phyloP scores from a whole-genome alignment of 495 filamentous ascomycete species.

The Xylaria nigripes region DNA sequence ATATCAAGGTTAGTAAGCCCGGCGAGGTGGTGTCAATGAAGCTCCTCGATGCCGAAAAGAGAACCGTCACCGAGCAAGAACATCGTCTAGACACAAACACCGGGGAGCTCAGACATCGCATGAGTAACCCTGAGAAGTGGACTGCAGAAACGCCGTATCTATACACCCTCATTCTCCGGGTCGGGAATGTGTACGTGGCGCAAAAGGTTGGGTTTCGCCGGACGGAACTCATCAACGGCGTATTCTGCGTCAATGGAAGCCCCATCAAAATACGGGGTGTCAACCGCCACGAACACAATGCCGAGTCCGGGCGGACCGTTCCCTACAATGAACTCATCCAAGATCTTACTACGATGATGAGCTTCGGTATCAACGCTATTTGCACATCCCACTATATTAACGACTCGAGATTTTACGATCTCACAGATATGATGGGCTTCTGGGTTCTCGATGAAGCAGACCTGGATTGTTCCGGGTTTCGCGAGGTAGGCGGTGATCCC shows the following conservation, averaged over 20 bases:
- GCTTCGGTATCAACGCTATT: constrained; percentile 59
- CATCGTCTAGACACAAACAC: constrained; percentile 7
- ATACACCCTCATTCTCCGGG: constrained; percentile 41
- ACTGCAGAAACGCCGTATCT: constrained; percentile 62
- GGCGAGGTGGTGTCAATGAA: constrained; percentile 22
- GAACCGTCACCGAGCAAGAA: constrained; percentile 16
- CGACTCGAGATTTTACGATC: constrained; percentile 51
- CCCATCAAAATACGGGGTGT: constrained; percentile 54
- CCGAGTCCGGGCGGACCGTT: constrained; percentile 51
- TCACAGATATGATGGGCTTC: constrained; percentile 61
- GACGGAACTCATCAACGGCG: constrained; percentile 47
- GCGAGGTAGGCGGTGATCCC: constrained; percentile 39
- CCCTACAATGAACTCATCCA: constrained; percentile 44
- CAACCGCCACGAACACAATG: constrained; percentile 64
- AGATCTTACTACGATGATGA: constrained; percentile 60
- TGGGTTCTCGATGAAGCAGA: constrained; percentile 69
- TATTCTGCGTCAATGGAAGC: constrained; percentile 53
- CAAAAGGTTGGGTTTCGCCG: constrained; percentile 56
- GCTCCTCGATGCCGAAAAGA: constrained; percentile 28
- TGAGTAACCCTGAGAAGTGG: constrained; percentile 52
- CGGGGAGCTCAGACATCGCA: constrained; percentile 20
- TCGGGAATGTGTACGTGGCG: constrained; percentile 30
- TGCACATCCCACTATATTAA: constrained; percentile 60
- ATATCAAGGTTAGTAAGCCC: constrained; percentile 31
- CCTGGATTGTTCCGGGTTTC: constrained; percentile 65